Base-by-base conservation (phyloP, 805 yeast species). In the Metschnikowia picachoensis region DNA sequence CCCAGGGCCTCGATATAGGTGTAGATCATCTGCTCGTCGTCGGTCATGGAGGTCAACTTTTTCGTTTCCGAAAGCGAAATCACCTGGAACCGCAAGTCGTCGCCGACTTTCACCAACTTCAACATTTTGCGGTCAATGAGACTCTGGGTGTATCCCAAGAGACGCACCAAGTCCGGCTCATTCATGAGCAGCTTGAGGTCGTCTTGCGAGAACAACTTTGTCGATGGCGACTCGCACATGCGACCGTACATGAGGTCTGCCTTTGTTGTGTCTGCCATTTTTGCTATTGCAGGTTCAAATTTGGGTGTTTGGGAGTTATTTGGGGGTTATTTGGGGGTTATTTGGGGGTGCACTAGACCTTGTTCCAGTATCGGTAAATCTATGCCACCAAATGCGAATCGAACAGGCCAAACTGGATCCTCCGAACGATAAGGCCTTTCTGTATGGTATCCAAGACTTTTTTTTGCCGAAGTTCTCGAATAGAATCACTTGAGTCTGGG, bases 1-100 rank as follows among this genome's bases (percentile, higher is more conserved):
- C 94, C 96, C 8, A 95, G 79, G 0, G 95, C 95, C 59, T 88
- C 96, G 52, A 92, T 92, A 59, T 90, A 85, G 1, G 94, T 83
- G 62, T 92, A 92, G 27, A 92, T 85, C 79, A 92, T 79, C 20
- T 91, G 84, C 66, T 94, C 98, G 58, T 94, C 99, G 28, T 83
- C 78, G 8, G 78, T 62, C 97, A 92, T 90, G 33, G 81, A 76
- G 25, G 83, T 73, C 50, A 88, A 79, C 59, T 87, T 87, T 27
- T 70, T 77, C 9, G 97, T 97, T 51, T 90, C 97, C 11, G 77
- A 70, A 35, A 74, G 66, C 7, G 83, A 74, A 2, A 88, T 85
- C 1, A 91, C 89, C 60, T 85, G 87, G 67, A 90, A 94, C 60
- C 77, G 76, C 50, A 85, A 73, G 49, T 73, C 85, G 48, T 78